phyloP scores from a whole-genome alignment of 805 yeast genomes.

The Alloascoidea hylecoeti region DNA sequence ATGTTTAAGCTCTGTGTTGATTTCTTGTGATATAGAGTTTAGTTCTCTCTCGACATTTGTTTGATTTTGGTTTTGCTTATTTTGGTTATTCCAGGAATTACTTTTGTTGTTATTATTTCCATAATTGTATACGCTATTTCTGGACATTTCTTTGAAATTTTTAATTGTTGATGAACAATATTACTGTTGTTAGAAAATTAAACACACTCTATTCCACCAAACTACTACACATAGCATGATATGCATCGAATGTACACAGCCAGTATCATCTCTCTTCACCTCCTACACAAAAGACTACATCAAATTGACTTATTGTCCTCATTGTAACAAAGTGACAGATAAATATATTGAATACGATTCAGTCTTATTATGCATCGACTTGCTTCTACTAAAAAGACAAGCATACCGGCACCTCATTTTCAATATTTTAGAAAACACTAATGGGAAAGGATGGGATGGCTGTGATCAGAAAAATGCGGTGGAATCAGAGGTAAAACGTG shows the following conservation, averaged over 20 bases:
- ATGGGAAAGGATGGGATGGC: conserved; percentile 3
- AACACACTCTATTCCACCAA: not conserved
- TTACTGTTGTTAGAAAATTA: no score
- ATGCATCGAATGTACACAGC: conserved; percentile 75
- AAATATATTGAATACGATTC: conserved; percentile 84
- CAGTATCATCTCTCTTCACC: conserved; percentile 52
- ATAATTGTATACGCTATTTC: conserved; percentile 1
- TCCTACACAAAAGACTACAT: conserved; percentile 68
- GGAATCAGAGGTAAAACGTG: conserved; percentile 3
- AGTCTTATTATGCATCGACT: conserved; percentile 72
- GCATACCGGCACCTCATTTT: conserved; percentile 81
- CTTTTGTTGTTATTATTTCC: conserved; percentile 2
- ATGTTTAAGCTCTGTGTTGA: not conserved
- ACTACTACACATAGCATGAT: conserved; percentile 38
- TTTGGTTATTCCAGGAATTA: conserved; percentile 1
- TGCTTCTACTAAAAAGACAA: conserved; percentile 71
- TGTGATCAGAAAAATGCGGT: conserved; percentile 7
- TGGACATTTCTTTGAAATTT: not conserved
- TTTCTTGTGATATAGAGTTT: not conserved
- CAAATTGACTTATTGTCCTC: conserved; percentile 59
- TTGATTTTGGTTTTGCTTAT: conserved; percentile 23
- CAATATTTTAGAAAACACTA: conserved; percentile 31
- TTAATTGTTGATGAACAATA: no score
- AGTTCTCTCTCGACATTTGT: not conserved
- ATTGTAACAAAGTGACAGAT: conserved; percentile 69